These are phyloP conservation scores for Phalaenopsis aphrodite DNA, from an alignment of 106 monocot species.

Conservation along the genomic window DNA sequence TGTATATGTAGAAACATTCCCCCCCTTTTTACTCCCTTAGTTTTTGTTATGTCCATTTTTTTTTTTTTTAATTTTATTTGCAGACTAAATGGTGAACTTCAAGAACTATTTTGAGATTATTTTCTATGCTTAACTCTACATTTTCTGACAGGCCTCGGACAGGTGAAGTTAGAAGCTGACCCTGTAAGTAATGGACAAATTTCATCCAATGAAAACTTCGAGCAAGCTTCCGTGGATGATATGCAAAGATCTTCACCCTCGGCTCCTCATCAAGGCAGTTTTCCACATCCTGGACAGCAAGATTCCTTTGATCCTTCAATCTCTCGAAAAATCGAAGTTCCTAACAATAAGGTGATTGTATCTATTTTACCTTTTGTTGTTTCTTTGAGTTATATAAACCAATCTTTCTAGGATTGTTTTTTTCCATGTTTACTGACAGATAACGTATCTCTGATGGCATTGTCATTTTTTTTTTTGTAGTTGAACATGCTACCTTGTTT, in stretches of 20 bases:
- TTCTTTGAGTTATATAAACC: background rate
- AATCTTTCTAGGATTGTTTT: background rate
- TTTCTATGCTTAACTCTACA: slow-evolving; percentile 1
- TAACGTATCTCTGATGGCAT: background rate
- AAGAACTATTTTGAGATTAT: background rate
- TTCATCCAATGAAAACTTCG: slow-evolving; percentile 4
- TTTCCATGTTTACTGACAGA: background rate
- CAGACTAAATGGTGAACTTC: background rate
- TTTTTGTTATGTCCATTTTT: background rate
- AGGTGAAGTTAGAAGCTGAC: slow-evolving; percentile 8
- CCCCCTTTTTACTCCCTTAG: background rate
- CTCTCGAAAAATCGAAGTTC: slow-evolving; percentile 41
- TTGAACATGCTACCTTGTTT: background rate
- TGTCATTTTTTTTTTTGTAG: background rate
- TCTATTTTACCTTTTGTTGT: background rate
- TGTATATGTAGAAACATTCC: background rate
- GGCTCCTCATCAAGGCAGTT: slow-evolving; percentile 10
- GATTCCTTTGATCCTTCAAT: background rate
- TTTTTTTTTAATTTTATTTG: background rate
- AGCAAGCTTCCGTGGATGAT: slow-evolving; percentile 5
- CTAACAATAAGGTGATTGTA: slow-evolving; percentile 44
- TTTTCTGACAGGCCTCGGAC: background rate
- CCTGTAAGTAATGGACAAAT: slow-evolving; percentile 13
- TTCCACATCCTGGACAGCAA: slow-evolving; percentile 8
- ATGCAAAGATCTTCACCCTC: slow-evolving; percentile 5